A percentile compares a stretch with the other conserved stretches of the same genome.
These are phyloP conservation scores for Lactarius sanguifluus DNA, from an alignment of 768 basidiomycete species.

Conservation along the genomic window DNA sequence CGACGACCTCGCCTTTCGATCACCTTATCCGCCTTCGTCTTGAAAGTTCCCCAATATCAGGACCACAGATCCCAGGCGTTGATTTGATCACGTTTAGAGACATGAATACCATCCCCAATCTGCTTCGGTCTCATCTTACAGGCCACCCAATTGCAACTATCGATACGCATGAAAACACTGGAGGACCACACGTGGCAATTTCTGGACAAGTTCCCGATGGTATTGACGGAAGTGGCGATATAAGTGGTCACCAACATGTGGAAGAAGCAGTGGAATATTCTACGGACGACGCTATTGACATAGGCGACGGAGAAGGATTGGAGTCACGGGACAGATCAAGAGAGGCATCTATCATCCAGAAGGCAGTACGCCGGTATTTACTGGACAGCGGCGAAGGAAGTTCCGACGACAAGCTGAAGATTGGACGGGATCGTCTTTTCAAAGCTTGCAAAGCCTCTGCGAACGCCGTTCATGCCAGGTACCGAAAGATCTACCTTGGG, in stretches of 20 bases:
- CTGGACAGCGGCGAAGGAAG: background rate
- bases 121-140: background rate
- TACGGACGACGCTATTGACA: background rate
- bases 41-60: background rate
- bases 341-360: conserved; percentile 6
- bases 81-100: background rate
- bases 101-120: conserved; percentile 1
- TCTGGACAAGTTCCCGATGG: background rate
- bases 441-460: conserved; percentile 12
- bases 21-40: background rate
- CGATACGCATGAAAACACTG: background rate
- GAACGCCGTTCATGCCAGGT: conserved; percentile 4
- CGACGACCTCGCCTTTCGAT: background rate
- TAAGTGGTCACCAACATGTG: background rate
- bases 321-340: conserved; percentile 3
- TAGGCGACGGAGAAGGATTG: background rate
- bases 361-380: conserved; percentile 11
- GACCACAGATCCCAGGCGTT: background rate
- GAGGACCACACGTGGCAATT: background rate
- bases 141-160: background rate
- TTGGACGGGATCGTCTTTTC: conserved; percentile 13
- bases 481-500: conserved; percentile 21
- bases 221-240: background rate
- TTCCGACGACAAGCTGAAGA: background rate
- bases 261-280: conserved; percentile 8